Conservation (phyloP, 2,329 filamentous ascomycete genomes). For the Fusarium sp. region DNA sequence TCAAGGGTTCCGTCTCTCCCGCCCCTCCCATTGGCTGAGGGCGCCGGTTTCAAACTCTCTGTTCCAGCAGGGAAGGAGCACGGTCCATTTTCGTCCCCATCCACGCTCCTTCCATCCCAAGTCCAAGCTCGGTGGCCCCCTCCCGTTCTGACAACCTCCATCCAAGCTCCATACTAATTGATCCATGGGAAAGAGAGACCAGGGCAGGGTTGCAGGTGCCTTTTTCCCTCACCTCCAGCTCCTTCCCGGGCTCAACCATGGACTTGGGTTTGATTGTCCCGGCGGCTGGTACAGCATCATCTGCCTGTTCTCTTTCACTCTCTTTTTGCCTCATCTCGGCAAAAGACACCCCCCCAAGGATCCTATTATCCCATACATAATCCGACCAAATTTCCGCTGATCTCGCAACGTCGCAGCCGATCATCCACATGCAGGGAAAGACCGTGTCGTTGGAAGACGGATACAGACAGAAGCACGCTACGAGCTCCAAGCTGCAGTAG, state of each 20-base stretch:
- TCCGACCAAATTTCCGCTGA: constrained; percentile 36
- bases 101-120: constrained; percentile 12
- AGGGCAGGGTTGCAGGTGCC: constrained; percentile 29
- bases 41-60: constrained; percentile 36
- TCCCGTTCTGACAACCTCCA: constrained; percentile 36
- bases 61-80: constrained; percentile 41
- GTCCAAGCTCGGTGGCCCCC: constrained; percentile 18
- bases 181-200: not conserved
- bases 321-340: constrained; percentile 38
- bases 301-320: not conserved
- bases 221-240: constrained; percentile 21
- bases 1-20: constrained; percentile 23
- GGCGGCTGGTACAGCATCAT: constrained; percentile 13
- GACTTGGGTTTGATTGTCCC: constrained; percentile 31
- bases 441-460: constrained; percentile 17
- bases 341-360: not conserved
- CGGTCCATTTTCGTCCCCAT: constrained; percentile 31
- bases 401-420: constrained; percentile 37
- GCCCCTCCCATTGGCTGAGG: constrained; percentile 21
- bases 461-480: constrained; percentile 24
- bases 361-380: constrained; percentile 3
- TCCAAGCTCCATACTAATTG: not conserved
- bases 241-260: constrained; percentile 22
- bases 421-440: constrained; percentile 36
- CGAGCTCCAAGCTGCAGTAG: constrained; percentile 32